phyloP scores from a whole-genome alignment of 2,329 filamentous ascomycete genomes.

The Lecanoromycetidae sp. region DNA sequence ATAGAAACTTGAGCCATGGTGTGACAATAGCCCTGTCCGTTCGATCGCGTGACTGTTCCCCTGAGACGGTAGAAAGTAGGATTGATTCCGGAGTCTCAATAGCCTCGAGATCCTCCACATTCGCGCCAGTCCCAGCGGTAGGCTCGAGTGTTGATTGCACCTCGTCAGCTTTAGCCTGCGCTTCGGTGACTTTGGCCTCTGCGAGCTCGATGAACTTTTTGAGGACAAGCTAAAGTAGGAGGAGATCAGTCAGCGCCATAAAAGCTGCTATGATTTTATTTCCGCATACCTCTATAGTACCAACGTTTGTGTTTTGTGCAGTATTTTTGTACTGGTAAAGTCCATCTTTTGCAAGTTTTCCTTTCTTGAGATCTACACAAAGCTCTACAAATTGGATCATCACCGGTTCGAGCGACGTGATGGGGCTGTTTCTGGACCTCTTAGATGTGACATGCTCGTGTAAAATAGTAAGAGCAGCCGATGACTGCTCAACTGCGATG shows the following conservation, averaged over 20 bases:
- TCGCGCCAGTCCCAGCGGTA: slow-evolving; percentile 54
- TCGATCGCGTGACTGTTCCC: slow-evolving; percentile 92
- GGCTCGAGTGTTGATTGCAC: slow-evolving; percentile 80
- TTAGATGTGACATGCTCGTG: slow-evolving; percentile 99
- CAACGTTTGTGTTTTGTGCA: slow-evolving; percentile 96
- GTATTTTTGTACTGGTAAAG: slow-evolving; percentile 99
- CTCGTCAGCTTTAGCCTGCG: slow-evolving; percentile 91
- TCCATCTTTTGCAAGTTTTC: slow-evolving; percentile 96
- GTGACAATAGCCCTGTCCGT: slow-evolving; percentile 97
- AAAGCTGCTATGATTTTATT: neutral
- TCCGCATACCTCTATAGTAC: slow-evolving; percentile 73
- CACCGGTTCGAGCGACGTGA: slow-evolving; percentile 89
- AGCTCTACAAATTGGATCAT: slow-evolving; percentile 97
- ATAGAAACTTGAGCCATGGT: slow-evolving; percentile 97
- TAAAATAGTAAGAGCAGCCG: slow-evolving; percentile 83
- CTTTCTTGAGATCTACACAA: slow-evolving; percentile 93
- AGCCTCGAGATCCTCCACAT: slow-evolving; percentile 89
- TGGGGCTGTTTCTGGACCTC: slow-evolving; percentile 92
- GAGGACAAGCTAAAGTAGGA: slow-evolving; percentile 56
- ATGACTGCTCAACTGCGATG: slow-evolving; percentile 89
- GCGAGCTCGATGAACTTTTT: slow-evolving; percentile 97
- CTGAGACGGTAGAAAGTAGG: slow-evolving; percentile 90
- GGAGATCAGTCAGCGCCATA: slow-evolving; percentile 8
- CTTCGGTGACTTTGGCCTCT: slow-evolving; percentile 88
- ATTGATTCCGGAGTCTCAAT: slow-evolving; percentile 97